Conservation (phyloP, 768 basidiomycete genomes). For the Crepidotus variabilis region DNA sequence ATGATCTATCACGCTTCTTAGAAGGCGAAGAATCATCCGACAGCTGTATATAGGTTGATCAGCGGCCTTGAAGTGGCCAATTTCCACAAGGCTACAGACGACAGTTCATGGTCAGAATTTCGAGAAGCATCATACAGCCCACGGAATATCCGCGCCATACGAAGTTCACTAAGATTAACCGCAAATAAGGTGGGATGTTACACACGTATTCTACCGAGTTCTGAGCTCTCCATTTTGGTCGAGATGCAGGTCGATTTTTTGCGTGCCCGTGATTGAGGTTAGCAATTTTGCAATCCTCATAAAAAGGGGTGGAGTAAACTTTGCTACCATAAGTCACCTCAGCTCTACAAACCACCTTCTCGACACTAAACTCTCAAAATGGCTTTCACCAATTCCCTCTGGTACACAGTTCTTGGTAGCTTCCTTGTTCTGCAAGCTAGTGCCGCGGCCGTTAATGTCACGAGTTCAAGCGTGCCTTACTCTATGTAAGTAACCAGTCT, state of each 20-base stretch:
- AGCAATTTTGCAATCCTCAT: neutral
- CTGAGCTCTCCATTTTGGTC: neutral
- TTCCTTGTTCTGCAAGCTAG: slow-evolving; percentile 1
- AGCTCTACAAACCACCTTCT: neutral
- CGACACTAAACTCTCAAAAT: neutral
- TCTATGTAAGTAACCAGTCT: neutral
- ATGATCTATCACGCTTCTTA: neutral
- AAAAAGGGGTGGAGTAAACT: too few relatives aligned
- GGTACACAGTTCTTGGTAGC: slow-evolving; percentile 2
- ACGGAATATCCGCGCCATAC: neutral
- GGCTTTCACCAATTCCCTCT: slow-evolving; percentile 1
- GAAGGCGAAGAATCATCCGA: neutral
- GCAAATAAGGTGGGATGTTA: slow-evolving; percentile 3
- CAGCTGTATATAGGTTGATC: neutral
- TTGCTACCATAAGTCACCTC: too few relatives aligned
- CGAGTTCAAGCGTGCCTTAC: neutral
- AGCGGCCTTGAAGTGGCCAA: slow-evolving; percentile 1
- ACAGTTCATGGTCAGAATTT: neutral
- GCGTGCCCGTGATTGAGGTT: neutral
- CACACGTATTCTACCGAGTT: neutral
- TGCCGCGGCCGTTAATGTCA: neutral
- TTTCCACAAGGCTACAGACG: neutral
- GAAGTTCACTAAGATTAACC: neutral
- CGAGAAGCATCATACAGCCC: neutral
- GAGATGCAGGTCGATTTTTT: neutral